Base-by-base conservation (phyloP, 139 green algal genomes). In the Ostreobium quekettii region DNA sequence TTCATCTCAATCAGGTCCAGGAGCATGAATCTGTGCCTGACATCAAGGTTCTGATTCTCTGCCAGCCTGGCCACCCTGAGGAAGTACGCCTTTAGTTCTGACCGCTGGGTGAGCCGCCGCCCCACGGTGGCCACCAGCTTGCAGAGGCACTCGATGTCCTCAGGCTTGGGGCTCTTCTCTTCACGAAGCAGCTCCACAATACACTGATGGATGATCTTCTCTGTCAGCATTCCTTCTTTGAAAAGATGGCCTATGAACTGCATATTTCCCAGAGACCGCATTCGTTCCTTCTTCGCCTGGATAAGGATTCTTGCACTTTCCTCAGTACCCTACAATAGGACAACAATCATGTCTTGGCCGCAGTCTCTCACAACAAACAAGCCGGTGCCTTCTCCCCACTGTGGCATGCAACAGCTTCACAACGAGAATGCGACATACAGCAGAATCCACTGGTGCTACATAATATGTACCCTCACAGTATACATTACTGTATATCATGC, bases 131-230 rank as follows among this genome's bases (percentile, higher is more conserved):
- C 75, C 57, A 99, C 66, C 72, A 98, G 88, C 82, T 97, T 96
- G 81, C 85, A 95, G 39, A 98, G 75, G 71, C 90, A 95, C 85
- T 99, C 94, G 6, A 98, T 80, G 48, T 96, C 90, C 79, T 99
- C 93, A 32, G 83, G 74, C 36, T 66, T 60, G 6, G 59, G 59
- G 6, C 32, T 66, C 28, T 32, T 35, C 15, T 66, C 68, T 60
- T 88, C 76, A 32, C 76, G 69, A 28, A 89, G 78, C 46, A 89
- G 79, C 59, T 85, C 72, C 71, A 78, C 63, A 30, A 93, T 88
- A 71, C 89, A 97, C 35, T 73, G 79, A 80, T 99, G 94, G 83
- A 98, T 96, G 78, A 98, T 97, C 64, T 84, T 89, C 81, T 98
- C 93, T 0, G 91, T 97, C 26, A 99, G 85, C 82, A 98, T 90